Base-by-base conservation (phyloP, 768 basidiomycete genomes). In the Tylopilus rubrobrunneus region DNA sequence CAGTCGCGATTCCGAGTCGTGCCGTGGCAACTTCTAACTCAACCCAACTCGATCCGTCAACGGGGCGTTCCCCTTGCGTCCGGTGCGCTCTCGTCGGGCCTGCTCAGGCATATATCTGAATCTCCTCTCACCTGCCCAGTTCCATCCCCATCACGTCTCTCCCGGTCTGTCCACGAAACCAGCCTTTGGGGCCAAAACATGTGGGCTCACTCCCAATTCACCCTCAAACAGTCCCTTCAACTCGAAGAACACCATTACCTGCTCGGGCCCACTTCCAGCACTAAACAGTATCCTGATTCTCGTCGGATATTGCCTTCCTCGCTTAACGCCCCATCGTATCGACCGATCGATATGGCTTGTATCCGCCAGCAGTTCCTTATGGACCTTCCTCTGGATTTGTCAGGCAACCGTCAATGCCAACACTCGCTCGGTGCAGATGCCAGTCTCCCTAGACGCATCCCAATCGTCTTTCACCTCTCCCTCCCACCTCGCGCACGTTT, bases 171-270 rank as follows among this genome's bases (percentile, higher is more conserved):
- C 70, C 10, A 57, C 58, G 0, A 60, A 63, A 40, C 0, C 67
- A 62, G 3, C 44, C 45, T 23, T 46, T 53, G 41, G 53, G 33
- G 0, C 11, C 55, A 59, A 23, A 48, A 46, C 40, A 15, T 52
- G 7, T 69, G 68, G 70, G 55, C 25, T 25, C 25, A 60, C 39
- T 25, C 25, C 25, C 59, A 58, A 10, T 62, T 55, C 48, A 2
- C 53, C 2, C 42, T 62, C 46, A 58, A 48, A 11, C 63, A 54
- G 4, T 47, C 64, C 10, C 57, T 62, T 11, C 64, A 70, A 21
- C 70, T 71, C 44, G 68, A 71, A 23, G 68, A 71, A 23, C 53
- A 55, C 2, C 43, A 59, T 1, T 64, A 59, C 48, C 15, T 62
- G 19, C 36, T 70, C 15, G 56, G 66, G 4, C 1, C 56, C 27